phyloP scores from a whole-genome alignment of 371 early-diverging fungal genomes.

The Sporodiniella umbellata region DNA sequence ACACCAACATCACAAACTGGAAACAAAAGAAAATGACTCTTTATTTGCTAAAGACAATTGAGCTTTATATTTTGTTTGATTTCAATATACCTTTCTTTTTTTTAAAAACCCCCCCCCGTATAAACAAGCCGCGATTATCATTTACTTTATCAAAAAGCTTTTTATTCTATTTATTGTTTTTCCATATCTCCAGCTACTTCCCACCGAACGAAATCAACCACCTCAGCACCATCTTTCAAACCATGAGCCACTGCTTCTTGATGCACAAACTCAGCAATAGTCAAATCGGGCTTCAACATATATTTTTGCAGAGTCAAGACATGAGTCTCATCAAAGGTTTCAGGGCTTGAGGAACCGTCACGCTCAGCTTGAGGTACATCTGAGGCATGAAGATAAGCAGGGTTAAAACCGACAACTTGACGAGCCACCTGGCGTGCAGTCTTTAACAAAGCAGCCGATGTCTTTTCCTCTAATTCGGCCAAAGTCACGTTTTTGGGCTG shows the following conservation, averaged over 20 bases:
- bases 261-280: conserved; percentile 41
- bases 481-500: conserved; percentile 33
- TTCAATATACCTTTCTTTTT: no score
- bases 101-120: no score
- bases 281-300: conserved; percentile 73
- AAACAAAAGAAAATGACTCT: conserved; percentile 17
- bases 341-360: conserved; percentile 20
- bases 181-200: conserved; percentile 87
- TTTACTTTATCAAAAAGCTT: conserved; percentile 87
- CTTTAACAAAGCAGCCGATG: conserved; percentile 36
- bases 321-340: conserved; percentile 51
- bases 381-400: conserved; percentile 45
- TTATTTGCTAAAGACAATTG: no score
- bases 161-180: conserved; percentile 60
- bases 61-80: no score
- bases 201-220: conserved; percentile 70
- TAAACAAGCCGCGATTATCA: no score
- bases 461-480: conserved; percentile 29
- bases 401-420: conserved; percentile 76
- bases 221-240: conserved; percentile 55
- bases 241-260: conserved; percentile 30
- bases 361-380: conserved; percentile 51
- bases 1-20: conserved; percentile 13
- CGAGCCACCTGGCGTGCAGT: conserved; percentile 72
- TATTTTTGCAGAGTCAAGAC: conserved; percentile 75